A percentile compares a stretch with the other conserved stretches of the same genome.
Evolutionary conservation across 805 yeast species (phyloP).

Genomic region (Starmerella scarabaei): DNA sequence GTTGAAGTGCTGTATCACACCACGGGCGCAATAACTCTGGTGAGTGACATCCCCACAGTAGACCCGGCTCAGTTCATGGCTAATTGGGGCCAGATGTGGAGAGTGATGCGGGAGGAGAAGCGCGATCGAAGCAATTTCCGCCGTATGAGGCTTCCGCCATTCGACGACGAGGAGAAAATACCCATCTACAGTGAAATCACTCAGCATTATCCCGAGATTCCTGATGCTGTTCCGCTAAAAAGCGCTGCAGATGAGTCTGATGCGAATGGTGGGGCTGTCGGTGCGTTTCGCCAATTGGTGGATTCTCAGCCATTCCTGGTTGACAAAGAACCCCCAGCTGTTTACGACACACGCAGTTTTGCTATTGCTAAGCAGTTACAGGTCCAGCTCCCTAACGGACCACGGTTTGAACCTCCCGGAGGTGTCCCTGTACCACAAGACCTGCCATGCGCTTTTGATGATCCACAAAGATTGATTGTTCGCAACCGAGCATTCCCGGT

Average conservation of each 20-base stretch:
- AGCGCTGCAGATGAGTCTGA: too few species aligned
- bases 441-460: slow-evolving; percentile 63
- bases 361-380: slow-evolving; percentile 86
- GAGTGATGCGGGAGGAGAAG: slow-evolving; percentile 85
- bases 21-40: slow-evolving; percentile 91
- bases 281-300: not conserved
- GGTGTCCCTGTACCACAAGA: slow-evolving; percentile 20
- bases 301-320: slow-evolving; percentile 1
- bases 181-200: slow-evolving; percentile 69
- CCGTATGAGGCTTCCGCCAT: slow-evolving; percentile 87
- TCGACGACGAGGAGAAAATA: slow-evolving; percentile 96
- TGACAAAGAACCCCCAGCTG: slow-evolving; percentile 6
- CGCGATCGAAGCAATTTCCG: slow-evolving; percentile 80
- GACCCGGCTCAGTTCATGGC: slow-evolving; percentile 84
- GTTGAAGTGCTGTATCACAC: slow-evolving; percentile 81
- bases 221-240: slow-evolving; percentile 39
- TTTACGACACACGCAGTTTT: slow-evolving; percentile 53
- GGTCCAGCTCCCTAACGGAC: slow-evolving; percentile 86
- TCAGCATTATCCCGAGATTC: slow-evolving; percentile 49
- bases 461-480: slow-evolving; percentile 75
- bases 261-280: not conserved
- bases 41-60: slow-evolving; percentile 82
- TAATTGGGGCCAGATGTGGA: slow-evolving; percentile 93
- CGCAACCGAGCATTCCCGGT: slow-evolving; percentile 41
- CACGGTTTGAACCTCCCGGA: slow-evolving; percentile 73